Evolutionary conservation across 345 rosid species (phyloP), one percentile per base, ranked within the genome.

Genomic region (Eucalyptus rudis): DNA sequence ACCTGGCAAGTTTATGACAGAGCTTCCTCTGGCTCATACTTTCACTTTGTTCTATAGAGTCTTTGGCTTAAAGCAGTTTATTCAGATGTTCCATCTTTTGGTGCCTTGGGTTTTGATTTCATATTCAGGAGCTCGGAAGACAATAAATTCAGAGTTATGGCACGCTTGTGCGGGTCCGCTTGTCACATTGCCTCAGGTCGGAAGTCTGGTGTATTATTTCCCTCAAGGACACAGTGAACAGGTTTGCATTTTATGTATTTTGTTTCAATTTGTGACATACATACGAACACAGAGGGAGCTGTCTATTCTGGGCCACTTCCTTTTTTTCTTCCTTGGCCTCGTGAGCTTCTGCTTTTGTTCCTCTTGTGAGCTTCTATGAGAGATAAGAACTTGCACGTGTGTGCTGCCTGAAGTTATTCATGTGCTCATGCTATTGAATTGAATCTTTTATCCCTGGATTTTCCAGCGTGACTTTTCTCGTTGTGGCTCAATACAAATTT

Each of bases 181-280:
- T 86, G 99, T 96, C 90, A 94, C 92, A 88, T 92, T 98, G 89
- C 99, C 99, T 91, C 99, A 95, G 91, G 95, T 98, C 59, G 99
- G 99, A 40, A 95, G 97, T 91, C 96, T 98, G 52, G 99, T 95
- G 88, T 95, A 96, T 90, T 98, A 97, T 90, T 97, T 98, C 89
- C 98, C 99, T 91, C 99, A 98, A 92, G 99, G 99, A 79, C 99
- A 97, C 71, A 97, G 99, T 29, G 99, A 98, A 90, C 99, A 98
- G 99, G 99, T 98, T 89, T 90, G 93, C 86, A 86, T 90, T 90
- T 91, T 80, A 89, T 88, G 86, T 45, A 79, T 31, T 62, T 43
- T n/a, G 64, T 87, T 45, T 49, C 64, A 15, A 47, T 86, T 76
- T 58, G 68, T 22, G 62, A 24, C 47, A 33, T 56, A 3, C 44